These are phyloP conservation scores for Ramalina intermedia DNA, from an alignment of 495 filamentous ascomycete species.

Conservation along the genomic window DNA sequence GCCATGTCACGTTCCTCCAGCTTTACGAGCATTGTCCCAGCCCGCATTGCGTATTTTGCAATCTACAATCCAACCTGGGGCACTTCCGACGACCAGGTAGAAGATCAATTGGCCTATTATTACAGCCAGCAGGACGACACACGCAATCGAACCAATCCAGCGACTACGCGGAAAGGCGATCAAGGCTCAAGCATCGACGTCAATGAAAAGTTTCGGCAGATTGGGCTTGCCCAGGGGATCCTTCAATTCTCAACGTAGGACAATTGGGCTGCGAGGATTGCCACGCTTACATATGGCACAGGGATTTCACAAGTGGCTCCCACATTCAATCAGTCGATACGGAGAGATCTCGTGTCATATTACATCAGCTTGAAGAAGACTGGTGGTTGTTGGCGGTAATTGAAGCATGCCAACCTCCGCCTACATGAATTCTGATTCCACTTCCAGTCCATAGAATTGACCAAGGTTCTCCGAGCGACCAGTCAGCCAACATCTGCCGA, in stretches of 20 bases:
- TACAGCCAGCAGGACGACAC: conserved; percentile 22
- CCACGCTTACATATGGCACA: conserved; percentile 18
- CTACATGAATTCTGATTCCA: conserved; percentile 8
- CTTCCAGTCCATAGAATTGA: conserved; percentile 57
- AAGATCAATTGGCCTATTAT: conserved; percentile 87
- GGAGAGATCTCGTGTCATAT: conserved; percentile 66
- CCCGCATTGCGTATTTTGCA: conserved; percentile 72
- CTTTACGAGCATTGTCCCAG: conserved; percentile 38
- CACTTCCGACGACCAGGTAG: conserved; percentile 69
- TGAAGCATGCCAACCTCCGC: too few relatives aligned
- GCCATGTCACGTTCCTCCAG: conserved; percentile 14
- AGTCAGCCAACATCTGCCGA: conserved; percentile 17
- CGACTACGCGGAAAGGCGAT: conserved; percentile 13
- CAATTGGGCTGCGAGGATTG: not conserved
- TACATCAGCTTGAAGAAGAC: conserved; percentile 70
- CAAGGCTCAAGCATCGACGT: conserved; percentile 37
- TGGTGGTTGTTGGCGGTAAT: conserved; percentile 92
- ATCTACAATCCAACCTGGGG: conserved; percentile 93
- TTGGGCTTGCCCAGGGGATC: conserved; percentile 96
- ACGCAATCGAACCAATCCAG: not conserved
- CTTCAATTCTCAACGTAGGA: conserved; percentile 71
- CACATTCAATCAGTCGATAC: conserved; percentile 80
- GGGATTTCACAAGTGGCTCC: conserved; percentile 64
- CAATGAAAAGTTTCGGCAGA: conserved; percentile 76
- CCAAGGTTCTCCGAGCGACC: conserved; percentile 21